Conservation (phyloP, 352 stramenopile species). For the Phytophthora foliorum region DNA sequence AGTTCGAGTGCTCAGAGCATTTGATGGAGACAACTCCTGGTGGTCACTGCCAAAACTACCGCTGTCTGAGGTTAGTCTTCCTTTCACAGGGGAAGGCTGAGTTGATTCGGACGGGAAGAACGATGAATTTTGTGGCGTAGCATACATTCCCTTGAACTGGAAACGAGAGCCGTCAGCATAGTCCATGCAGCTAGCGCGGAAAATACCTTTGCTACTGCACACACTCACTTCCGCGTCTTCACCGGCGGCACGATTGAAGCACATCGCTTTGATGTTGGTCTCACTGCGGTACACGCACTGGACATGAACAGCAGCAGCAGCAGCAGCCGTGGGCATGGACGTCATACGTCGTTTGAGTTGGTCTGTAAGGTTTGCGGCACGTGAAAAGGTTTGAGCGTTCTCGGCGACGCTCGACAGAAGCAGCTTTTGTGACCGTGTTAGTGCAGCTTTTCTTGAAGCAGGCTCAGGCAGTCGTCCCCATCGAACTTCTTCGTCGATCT, state of each 20-base stretch:
- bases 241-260: slow-evolving; percentile 75
- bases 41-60: slow-evolving; percentile 18
- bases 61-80: slow-evolving; percentile 30
- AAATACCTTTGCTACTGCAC: slow-evolving; percentile 83
- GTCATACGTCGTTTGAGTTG: slow-evolving; percentile 68
- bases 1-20: slow-evolving; percentile 26
- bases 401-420: slow-evolving; percentile 57
- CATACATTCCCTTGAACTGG: slow-evolving; percentile 87
- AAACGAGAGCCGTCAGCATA: slow-evolving; percentile 79
- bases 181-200: slow-evolving; percentile 66
- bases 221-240: slow-evolving; percentile 71
- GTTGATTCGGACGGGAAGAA: slow-evolving; percentile 46
- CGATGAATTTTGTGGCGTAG: slow-evolving; percentile 52
- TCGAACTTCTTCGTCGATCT: slow-evolving; percentile 77
- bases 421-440: slow-evolving; percentile 78
- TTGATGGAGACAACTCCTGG: slow-evolving; percentile 37
- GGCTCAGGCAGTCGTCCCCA: slow-evolving; percentile 80
- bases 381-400: slow-evolving; percentile 44
- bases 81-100: slow-evolving; percentile 35
- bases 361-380: slow-evolving; percentile 60
- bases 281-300: slow-evolving; percentile 85
- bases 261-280: slow-evolving; percentile 87
- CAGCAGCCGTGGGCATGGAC: slow-evolving; percentile 31
- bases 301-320: slow-evolving; percentile 44
- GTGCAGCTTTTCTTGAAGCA: slow-evolving; percentile 61